Evolutionary conservation across 2,329 filamentous ascomycete genomes (phyloP), one percentile per base, ranked within the genome.

Genomic region (Verticillium alfalfae): DNA sequence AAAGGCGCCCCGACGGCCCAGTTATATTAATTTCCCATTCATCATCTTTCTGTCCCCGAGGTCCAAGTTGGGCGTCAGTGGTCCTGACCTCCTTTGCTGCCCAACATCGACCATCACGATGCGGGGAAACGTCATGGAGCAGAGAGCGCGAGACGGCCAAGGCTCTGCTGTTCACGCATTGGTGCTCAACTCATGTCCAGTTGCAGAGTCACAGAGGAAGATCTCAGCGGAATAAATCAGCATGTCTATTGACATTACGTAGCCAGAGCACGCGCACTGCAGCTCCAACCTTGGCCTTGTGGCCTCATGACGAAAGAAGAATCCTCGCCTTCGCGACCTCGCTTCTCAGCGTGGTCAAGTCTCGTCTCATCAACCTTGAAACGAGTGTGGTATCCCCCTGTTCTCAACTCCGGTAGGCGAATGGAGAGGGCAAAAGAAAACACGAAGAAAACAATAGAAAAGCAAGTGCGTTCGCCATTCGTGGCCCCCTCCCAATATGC

Each of bases 401-500:
- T 52, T 31, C 39, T 34, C 57, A 59, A 56, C 34, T n/a, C n/a
- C 62, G 61, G 57, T 22, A 56, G 41, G 2, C 38, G 57, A n/a
- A 60, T 59, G 22, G 56, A 61, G 57, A 12, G 5, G 37, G 37
- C 59, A 22, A 61, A 63, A 60, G 22, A 60, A 36, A 56, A 38
- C 55, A 41, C 16, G 45, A 59, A 57, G 6, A 61, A 52, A 31
- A 22, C 45, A 31, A 34, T 39, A 57, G 58, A 62, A 55, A 56
- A 52, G 39, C 13, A 58, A 37, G n/a, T 58, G 55, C 38, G 57
- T 58, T 57, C 8, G 55, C 45, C 59, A 52, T 49, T 36, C 58
- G 45, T 62, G 60, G 61, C 62, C 61, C 58, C 60, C 57, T 60
- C 59, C 62, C 62, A 63, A 61, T 63, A 65, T 66, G 64, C 63